phyloP scores from a whole-genome alignment of 176 grass and related monocot genomes.

The Echinochloa phyllopogon region DNA sequence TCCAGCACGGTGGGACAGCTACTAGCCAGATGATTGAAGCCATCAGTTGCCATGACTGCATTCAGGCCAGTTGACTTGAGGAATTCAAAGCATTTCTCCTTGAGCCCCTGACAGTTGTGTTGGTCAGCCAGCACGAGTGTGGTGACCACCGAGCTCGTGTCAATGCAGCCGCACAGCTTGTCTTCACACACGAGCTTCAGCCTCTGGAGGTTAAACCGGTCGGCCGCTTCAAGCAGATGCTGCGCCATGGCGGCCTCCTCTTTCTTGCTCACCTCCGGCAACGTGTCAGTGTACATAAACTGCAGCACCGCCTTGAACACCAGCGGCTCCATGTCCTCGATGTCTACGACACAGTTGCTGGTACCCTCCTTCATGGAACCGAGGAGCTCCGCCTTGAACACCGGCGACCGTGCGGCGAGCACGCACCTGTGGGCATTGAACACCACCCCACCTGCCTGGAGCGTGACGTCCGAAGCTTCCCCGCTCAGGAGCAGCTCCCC shows the following conservation, averaged over 20 bases:
- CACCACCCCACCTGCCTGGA: not conserved
- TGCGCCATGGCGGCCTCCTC: not conserved
- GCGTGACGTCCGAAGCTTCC: not conserved
- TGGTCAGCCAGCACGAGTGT: conserved; percentile 2
- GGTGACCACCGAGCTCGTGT: conserved; percentile 1
- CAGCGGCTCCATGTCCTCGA: not conserved
- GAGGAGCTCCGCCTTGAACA: not conserved
- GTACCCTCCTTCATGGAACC: not conserved
- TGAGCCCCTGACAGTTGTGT: conserved; percentile 3
- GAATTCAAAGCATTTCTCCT: conserved; percentile 17
- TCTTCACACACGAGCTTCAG: not conserved
- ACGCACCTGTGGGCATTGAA: conserved; percentile 12
- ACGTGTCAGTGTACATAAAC: not conserved
- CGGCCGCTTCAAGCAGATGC: not conserved
- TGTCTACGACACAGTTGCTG: not conserved
- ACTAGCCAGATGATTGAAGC: not conserved
- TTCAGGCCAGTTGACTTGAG: not conserved
- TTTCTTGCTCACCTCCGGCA: not conserved
- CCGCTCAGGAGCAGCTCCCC: not conserved
- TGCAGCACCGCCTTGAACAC: not conserved
- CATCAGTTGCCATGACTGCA: not conserved
- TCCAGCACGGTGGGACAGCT: not conserved
- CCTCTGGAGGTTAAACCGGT: conserved; percentile 12
- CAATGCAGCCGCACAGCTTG: not conserved
- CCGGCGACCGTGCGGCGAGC: not conserved